phyloP scores from a whole-genome alignment of 2,329 filamentous ascomycete genomes.

The Phialophora chinensis region DNA sequence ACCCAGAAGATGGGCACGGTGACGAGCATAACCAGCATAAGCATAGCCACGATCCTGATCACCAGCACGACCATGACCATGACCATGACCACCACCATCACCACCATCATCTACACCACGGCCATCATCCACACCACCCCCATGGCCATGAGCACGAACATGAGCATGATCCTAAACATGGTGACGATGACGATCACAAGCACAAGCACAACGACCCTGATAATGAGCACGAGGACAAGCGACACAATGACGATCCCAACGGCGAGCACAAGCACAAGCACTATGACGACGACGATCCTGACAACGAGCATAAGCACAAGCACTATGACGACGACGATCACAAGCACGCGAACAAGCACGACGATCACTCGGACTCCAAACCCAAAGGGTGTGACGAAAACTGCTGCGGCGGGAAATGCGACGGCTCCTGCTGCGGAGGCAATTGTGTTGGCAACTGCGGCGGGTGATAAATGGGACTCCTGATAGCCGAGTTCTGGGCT shows the following conservation, averaged over 20 bases:
- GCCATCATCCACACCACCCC: neutral
- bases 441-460: constrained; percentile 4
- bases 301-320: neutral
- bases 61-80: neutral
- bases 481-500: neutral
- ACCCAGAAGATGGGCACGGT: neutral
- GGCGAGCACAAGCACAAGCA: neutral
- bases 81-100: too few species aligned
- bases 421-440: neutral
- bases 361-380: neutral
- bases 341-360: neutral
- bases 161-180: neutral
- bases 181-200: too few species aligned
- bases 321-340: neutral
- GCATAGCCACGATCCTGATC: neutral
- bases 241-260: too few species aligned
- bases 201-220: too few species aligned
- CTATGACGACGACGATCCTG: neutral
- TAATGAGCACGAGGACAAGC: too few species aligned
- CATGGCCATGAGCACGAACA: neutral
- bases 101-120: too few species aligned
- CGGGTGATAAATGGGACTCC: neutral
- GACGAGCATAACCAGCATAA: neutral
- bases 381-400: neutral
- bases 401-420: neutral